Evolutionary conservation across 164 flowering plant species (phyloP).

Genomic region (Amborella trichopoda): DNA sequence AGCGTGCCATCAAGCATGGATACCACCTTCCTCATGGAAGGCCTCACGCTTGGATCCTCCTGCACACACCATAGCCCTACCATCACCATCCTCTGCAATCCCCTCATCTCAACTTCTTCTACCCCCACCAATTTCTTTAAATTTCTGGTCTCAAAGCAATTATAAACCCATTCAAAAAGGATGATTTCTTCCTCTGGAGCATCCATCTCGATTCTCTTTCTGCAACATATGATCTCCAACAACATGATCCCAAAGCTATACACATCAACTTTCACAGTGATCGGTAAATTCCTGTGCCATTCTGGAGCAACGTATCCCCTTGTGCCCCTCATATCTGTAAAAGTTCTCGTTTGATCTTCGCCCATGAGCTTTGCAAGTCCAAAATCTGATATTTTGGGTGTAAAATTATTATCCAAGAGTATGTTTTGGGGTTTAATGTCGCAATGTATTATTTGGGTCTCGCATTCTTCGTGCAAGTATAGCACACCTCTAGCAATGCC

Average conservation of each 20-base stretch:
- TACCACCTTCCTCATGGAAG: constrained; percentile 2
- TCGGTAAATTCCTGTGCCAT: constrained; percentile 2
- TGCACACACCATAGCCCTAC: constrained; percentile 5
- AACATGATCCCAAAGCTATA: constrained; percentile 3
- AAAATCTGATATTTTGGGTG: constrained; percentile 1
- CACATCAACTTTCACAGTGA: constrained; percentile 4
- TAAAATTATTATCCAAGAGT: constrained; percentile 1
- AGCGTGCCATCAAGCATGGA: constrained; percentile 2
- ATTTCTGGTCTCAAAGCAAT: background rate
- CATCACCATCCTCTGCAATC: constrained; percentile 2
- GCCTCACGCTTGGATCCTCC: constrained; percentile 1
- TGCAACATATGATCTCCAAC: constrained; percentile 6
- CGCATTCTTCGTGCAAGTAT: constrained; percentile 10
- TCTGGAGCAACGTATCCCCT: too few species aligned
- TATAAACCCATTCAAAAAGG: constrained; percentile 1
- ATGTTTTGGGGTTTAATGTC: constrained; percentile 11
- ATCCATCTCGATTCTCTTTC: background rate
- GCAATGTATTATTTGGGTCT: constrained; percentile 10
- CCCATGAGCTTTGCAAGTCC: constrained; percentile 4
- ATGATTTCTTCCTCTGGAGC: background rate
- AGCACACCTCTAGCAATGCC: constrained; percentile 11
- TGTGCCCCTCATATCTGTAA: constrained; percentile 2
- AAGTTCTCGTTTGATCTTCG: constrained; percentile 1
- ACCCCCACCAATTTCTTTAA: background rate
- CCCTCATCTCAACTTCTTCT: background rate